These are phyloP conservation scores for Aegilops bicornis DNA, from an alignment of 176 grass and related monocot genomes.

Conservation along the genomic window DNA sequence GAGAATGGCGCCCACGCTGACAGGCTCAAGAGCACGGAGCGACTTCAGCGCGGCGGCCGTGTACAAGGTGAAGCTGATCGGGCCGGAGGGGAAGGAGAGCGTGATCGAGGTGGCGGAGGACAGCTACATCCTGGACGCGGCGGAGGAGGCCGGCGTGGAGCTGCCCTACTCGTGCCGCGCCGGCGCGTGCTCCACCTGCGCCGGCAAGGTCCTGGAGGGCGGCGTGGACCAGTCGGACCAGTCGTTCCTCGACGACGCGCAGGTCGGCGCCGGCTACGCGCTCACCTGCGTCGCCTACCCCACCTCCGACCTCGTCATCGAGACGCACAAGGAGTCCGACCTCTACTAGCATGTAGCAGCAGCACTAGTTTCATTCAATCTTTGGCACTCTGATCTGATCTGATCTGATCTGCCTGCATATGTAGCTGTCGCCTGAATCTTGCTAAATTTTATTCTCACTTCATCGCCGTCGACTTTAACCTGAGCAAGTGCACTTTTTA, in stretches of 20 bases:
- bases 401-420: background rate
- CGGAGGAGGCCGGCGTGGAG: conserved; percentile 43
- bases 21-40: background rate
- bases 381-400: background rate
- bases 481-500: background rate
- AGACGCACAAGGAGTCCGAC: conserved; percentile 82
- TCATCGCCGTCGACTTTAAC: background rate
- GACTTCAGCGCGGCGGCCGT: conserved; percentile 30
- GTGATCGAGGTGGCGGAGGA: conserved; percentile 55
- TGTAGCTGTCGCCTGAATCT: background rate
- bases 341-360: background rate
- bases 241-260: conserved; percentile 59
- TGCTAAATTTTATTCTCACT: background rate
- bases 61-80: conserved; percentile 65
- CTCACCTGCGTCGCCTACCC: conserved; percentile 87
- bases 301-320: conserved; percentile 61
- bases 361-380: background rate
- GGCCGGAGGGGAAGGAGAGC: conserved; percentile 48
- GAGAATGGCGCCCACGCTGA: background rate
- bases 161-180: conserved; percentile 73
- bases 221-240: conserved; percentile 66
- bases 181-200: conserved; percentile 71
- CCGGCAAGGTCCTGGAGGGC: conserved; percentile 63
- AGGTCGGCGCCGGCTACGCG: conserved; percentile 50
- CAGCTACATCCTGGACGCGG: conserved; percentile 62